A percentile compares a stretch with the other conserved stretches of the same genome.
Conservation (phyloP, 2,329 filamentous ascomycete genomes). For the Aspergillus cejpii region DNA sequence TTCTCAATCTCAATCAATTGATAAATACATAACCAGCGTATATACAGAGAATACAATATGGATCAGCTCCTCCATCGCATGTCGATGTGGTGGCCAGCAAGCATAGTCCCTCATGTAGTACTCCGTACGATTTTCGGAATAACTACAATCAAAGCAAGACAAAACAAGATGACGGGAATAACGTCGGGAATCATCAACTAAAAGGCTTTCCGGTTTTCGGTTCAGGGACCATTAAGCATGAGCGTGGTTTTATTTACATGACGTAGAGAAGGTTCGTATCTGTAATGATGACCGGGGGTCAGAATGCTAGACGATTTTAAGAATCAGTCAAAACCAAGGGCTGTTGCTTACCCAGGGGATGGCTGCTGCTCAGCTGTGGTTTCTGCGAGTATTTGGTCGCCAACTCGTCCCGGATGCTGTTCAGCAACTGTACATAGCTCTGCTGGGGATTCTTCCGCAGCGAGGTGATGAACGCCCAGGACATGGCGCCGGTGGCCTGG, state of each 20-base stretch:
- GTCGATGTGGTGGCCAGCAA: too few species aligned
- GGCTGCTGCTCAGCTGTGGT: conserved; percentile 91
- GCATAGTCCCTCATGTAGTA: too few species aligned
- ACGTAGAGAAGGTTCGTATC: conserved; percentile 62
- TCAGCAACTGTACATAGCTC: conserved; percentile 91
- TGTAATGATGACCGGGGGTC: too few species aligned
- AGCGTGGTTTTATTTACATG: conserved; percentile 51
- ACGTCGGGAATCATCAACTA: not conserved
- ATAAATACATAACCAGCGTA: too few species aligned
- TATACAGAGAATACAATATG: too few species aligned
- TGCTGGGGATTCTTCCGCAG: conserved; percentile 91
- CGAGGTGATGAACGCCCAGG: conserved; percentile 88
- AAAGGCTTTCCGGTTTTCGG: not conserved
- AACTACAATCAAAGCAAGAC: not conserved
- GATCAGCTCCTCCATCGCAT: too few species aligned
- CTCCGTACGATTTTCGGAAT: too few species aligned
- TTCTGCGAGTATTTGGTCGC: conserved; percentile 85
- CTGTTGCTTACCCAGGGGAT: conserved; percentile 71
- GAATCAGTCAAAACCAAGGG: not conserved
- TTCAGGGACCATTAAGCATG: not conserved
- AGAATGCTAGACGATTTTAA: too few species aligned
- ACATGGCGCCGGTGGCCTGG: conserved; percentile 95
- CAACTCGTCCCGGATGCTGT: conserved; percentile 88
- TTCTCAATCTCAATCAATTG: too few species aligned
- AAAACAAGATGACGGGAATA: not conserved